Evolutionary conservation across 2,329 filamentous ascomycete genomes (phyloP).

Genomic region (Diaporthe destruens): DNA sequence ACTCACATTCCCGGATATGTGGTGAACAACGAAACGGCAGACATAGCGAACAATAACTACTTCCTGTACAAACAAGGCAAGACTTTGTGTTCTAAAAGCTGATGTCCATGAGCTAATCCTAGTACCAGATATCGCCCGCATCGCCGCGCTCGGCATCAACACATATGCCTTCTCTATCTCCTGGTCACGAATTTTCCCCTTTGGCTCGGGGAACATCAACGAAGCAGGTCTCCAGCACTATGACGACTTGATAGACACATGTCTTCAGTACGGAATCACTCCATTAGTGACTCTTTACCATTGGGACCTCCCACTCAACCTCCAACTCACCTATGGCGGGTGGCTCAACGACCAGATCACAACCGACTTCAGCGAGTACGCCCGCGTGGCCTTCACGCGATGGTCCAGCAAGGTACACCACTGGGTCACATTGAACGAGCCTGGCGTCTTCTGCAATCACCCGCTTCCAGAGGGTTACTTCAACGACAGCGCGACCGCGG

Average conservation of each 20-base stretch:
- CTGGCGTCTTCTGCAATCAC: conserved; percentile 17
- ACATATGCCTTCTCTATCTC: conserved; percentile 31
- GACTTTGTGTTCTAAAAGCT: rapidly evolving
- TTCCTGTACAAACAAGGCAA: conserved; percentile 31
- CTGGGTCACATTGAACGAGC: conserved; percentile 32
- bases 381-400: conserved; percentile 9
- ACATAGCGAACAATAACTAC: conserved; percentile 28
- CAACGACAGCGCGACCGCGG: conserved; percentile 14
- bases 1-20: conserved; percentile 20
- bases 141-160: conserved; percentile 34
- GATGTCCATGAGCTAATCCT: not conserved
- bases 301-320: conserved; percentile 33
- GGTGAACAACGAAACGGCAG: conserved; percentile 15
- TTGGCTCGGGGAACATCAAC: conserved; percentile 14
- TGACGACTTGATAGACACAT: conserved; percentile 33
- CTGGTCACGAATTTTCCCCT: conserved; percentile 33
- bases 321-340: conserved; percentile 25
- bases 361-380: conserved; percentile 33
- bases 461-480: conserved; percentile 26
- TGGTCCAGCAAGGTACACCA: conserved; percentile 29
- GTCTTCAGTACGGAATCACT: conserved; percentile 21
- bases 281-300: conserved; percentile 23
- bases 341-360: conserved; percentile 34
- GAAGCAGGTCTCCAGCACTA: conserved; percentile 23
- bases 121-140: conserved; percentile 18